Base-by-base conservation (phyloP, 805 yeast genomes). In the Monosporozyma aerobia region DNA sequence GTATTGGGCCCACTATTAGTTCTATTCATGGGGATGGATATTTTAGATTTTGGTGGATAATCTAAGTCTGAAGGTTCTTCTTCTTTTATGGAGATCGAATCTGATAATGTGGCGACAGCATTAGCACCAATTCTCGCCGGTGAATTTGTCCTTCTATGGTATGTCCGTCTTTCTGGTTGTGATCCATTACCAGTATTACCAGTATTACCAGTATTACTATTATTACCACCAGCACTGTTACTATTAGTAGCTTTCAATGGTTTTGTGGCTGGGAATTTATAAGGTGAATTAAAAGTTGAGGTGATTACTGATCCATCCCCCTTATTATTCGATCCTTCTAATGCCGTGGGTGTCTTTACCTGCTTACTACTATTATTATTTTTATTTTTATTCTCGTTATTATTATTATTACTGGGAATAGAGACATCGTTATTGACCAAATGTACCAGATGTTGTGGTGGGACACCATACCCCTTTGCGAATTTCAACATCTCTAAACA, bases 41-140 rank as follows among this genome's bases (percentile, higher is more conserved):
- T 16, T 35, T 49, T 14, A 33, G 37, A 30, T 29, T 39, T 23
- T 7, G 39, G 13, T 29, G 44, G 39, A 27, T 16, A 39, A 14
- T 46, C 45, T 30, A 13, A 16, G 1, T 48, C 54, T 27, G 29
- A 29, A 3, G 39, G 19, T 6, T 57, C 63, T 53, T 66, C 69
- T 47, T 67, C 69, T 50, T 61, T 65, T 25, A 67, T 51, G 2
- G 48, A 50, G 7, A 57, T 57, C 7, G 60, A 56, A 25, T 66
- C 63, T 40, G 64, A 66, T 35, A 78, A 59, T 1, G 73, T 71
- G 0, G 87, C 84, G 1, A 84, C 86, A 1, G 89, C 88, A 23
- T 76, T 78, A 1, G 89, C 89, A 0, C 90, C 90, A 10, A 83
- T 75, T 58, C 80, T 81, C 1, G 88, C 85, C 0, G 90, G 90